Evolutionary conservation across 441 rosid genomes (phyloP), one percentile per base, ranked within the genome.

Genomic region (Geranium incanum): DNA sequence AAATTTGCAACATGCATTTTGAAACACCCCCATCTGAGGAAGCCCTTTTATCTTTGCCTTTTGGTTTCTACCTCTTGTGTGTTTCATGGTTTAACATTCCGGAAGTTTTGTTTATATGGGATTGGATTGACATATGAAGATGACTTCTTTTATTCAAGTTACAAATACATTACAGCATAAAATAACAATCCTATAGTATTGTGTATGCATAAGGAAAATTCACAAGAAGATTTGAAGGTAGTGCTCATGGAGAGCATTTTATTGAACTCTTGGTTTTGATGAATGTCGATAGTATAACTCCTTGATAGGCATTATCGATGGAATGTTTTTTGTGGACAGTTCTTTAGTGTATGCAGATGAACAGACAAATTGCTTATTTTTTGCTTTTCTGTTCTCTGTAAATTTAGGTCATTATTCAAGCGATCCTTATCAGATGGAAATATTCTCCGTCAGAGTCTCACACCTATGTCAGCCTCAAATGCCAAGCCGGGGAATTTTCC

Each of bases 361-460:
- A 55, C 62, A 55, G 62, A 18, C 62, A 15, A 19, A 55, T 6
- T 59, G 64, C 64, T 59, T 59, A 18, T 18, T 59, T 59, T 59
- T 59, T 11, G 12, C 12, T 59, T 59, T 59, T 59, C 7, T 59
- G 12, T 6, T 2, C 16, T 21, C 36, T 60, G 66, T 19, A 60
- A 60, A 36, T 65, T 65, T 36, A 28, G 68, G 41, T 65, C 88
- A 72, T 72, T 80, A 74, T 84, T 89, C 81, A 87, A 88, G 79
- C 85, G 97, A 82, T 93, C 91, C 78, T 85, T 88, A 64, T 95
- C 97, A 37, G 98, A 87, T 84, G 98, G 98, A 79, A 93, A 87
- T 80, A 83, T 93, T 73, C 89, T 91, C 73, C 89, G 36, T 41
- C 84, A 75, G 76, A 82, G 80, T 63, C 52, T 60, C 59, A 79